These are phyloP conservation scores for Elymus sibiricus DNA, from an alignment of 176 grass and related monocot genomes.

Conservation along the genomic window DNA sequence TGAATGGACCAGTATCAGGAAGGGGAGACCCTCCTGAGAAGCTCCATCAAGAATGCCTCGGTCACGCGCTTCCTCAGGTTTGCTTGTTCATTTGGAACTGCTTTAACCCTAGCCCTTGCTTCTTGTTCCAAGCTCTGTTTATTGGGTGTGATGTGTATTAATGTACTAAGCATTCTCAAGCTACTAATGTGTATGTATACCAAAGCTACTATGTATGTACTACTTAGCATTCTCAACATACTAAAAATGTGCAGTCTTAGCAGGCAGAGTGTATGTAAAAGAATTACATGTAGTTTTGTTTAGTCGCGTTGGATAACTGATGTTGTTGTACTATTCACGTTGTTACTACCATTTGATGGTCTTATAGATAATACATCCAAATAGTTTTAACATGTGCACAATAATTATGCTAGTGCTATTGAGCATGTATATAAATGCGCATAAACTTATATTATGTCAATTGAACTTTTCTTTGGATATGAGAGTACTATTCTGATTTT, in stretches of 20 bases:
- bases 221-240: not conserved
- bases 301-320: not conserved
- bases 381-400: not conserved
- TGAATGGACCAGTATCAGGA: slow-evolving; percentile 19
- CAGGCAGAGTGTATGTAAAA: not conserved
- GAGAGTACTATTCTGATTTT: slow-evolving; percentile 13
- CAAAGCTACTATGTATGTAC: not conserved
- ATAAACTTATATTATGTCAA: slow-evolving; percentile 7
- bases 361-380: not conserved
- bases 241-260: not conserved
- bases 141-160: not conserved
- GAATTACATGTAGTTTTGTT: not conserved
- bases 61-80: slow-evolving; percentile 24
- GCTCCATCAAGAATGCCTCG: slow-evolving; percentile 18
- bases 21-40: slow-evolving; percentile 21
- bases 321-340: slow-evolving; percentile 1
- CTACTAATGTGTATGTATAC: not conserved
- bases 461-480: not conserved
- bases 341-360: not conserved
- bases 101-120: not conserved
- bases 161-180: not conserved
- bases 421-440: not conserved
- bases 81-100: slow-evolving; percentile 9
- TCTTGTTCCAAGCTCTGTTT: not conserved
- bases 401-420: not conserved